These are phyloP conservation scores for Phytophthora meadii DNA, from an alignment of 352 stramenopile genomes.

Conservation along the genomic window DNA sequence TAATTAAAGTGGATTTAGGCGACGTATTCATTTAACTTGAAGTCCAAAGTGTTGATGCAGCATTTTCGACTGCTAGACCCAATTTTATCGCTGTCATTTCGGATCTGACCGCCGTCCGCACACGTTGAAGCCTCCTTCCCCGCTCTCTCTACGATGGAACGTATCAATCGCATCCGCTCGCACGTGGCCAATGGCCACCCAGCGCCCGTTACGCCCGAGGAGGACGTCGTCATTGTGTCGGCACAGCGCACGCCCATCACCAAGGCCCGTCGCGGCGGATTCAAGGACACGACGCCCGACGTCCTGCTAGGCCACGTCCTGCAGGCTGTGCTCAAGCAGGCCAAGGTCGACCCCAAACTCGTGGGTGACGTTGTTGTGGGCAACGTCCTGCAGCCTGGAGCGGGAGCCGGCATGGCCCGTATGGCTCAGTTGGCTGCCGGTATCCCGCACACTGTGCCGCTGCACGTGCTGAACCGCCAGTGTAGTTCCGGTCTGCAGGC, in stretches of 20 bases:
- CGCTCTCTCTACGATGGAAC: slow-evolving; percentile 52
- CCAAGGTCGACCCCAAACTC: slow-evolving; percentile 78
- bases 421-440: slow-evolving; percentile 82
- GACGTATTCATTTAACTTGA: slow-evolving; percentile 17
- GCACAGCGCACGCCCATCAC: slow-evolving; percentile 88
- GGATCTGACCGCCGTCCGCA: slow-evolving; percentile 15
- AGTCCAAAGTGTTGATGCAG: slow-evolving; percentile 30
- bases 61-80: slow-evolving; percentile 7
- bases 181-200: slow-evolving; percentile 56
- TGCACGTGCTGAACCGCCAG: slow-evolving; percentile 87
- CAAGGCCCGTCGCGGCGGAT: slow-evolving; percentile 86
- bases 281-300: slow-evolving; percentile 93
- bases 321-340: slow-evolving; percentile 80
- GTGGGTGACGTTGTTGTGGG: slow-evolving; percentile 87
- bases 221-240: slow-evolving; percentile 88
- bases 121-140: slow-evolving; percentile 9
- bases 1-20: background rate
- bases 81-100: slow-evolving; percentile 10
- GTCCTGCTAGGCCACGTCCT: slow-evolving; percentile 89
- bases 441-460: slow-evolving; percentile 79
- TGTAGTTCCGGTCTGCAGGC: slow-evolving; percentile 90
- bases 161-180: slow-evolving; percentile 76
- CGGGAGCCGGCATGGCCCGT: slow-evolving; percentile 77
- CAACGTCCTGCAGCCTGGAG: slow-evolving; percentile 88
- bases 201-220: slow-evolving; percentile 39